Percentiles rank a stretch among this genome's conserved stretches.
These are phyloP conservation scores for Tuber umbilicatum DNA, from an alignment of 495 filamentous ascomycete species.

Conservation along the genomic window DNA sequence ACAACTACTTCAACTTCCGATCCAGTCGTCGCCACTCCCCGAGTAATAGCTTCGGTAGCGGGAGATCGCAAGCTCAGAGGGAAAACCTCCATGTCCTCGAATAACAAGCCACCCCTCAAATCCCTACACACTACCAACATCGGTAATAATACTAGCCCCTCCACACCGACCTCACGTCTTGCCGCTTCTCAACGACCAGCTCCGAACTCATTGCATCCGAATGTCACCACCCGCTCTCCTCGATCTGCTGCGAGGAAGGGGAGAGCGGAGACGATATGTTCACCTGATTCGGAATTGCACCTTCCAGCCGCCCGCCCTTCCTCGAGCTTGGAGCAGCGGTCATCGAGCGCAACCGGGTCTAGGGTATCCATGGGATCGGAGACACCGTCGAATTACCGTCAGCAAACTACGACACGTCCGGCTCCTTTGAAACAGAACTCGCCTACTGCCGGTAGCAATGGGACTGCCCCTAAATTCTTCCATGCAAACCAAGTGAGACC, in stretches of 20 bases:
- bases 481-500: constrained; percentile 30
- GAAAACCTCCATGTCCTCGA: constrained; percentile 30
- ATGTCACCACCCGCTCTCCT: constrained; percentile 35
- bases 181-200: constrained; percentile 22
- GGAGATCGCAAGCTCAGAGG: constrained; percentile 27
- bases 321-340: constrained; percentile 25
- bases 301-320: constrained; percentile 25
- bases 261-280: constrained; percentile 37
- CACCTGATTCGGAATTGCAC: constrained; percentile 26
- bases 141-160: constrained; percentile 23
- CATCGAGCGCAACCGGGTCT: constrained; percentile 35
- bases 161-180: constrained; percentile 33
- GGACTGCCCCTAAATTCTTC: constrained; percentile 35
- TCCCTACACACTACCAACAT: constrained; percentile 15
- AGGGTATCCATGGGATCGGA: constrained; percentile 27
- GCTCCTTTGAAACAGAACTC: neutral
- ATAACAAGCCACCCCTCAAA: constrained; percentile 16
- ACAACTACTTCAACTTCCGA: neutral
- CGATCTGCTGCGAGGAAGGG: constrained; percentile 26
- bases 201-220: constrained; percentile 29
- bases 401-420: constrained; percentile 10
- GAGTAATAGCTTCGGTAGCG: constrained; percentile 13
- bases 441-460: constrained; percentile 10
- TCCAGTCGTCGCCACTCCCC: neutral
- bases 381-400: constrained; percentile 25